Base-by-base conservation (phyloP, 805 yeast genomes). In the Nakazawaea ishiwadae region DNA sequence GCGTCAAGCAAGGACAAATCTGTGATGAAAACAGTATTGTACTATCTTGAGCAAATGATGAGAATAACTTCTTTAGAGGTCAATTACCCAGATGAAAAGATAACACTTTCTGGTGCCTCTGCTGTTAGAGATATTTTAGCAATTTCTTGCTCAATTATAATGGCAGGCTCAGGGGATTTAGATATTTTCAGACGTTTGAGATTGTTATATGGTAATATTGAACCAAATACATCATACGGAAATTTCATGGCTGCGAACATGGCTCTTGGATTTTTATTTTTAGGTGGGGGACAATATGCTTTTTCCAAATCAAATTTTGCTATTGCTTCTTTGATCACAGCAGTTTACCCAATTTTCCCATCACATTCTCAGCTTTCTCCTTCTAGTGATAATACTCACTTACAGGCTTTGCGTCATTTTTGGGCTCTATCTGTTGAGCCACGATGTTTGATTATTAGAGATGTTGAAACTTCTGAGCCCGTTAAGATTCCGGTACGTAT, bases 211-310 rank as follows among this genome's bases (percentile, higher is more conserved):
- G 85, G 83, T 16, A 68, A 72, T 10, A 71, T 75, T 0, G 69
- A 53, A 30, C 60, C 58, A 39, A 44, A 41, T 10, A 55, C 67
- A 34, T 67, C 69, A 8, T 88, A 75, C 57, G 93, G 96, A 0
- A 76, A 79, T 45, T 85, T 76, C 52, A 77, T 84, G 79, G 85
- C 90, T 0, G 68, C 81, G 1, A 87, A 85, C 51, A 73, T 86
- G 67, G 85, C 95, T 0, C 60, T 93, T 29, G 99, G 99, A 2
- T 79, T 91, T 51, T 65, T 91, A 40, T 90, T 91, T 55, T 59
- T 93, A 28, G 96, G 96, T 0, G 93, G 96, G 1, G 96, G 98
- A 0, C 96, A 88, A 56, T 88, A 79, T 58, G 89, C 95, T 0
- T 74, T 93, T 44, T 72, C 69, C 14, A 51, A 61, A 6, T 75